Evolutionary conservation across 2,329 filamentous ascomycete genomes (phyloP).

Genomic region (Phialocephala subalpina): DNA sequence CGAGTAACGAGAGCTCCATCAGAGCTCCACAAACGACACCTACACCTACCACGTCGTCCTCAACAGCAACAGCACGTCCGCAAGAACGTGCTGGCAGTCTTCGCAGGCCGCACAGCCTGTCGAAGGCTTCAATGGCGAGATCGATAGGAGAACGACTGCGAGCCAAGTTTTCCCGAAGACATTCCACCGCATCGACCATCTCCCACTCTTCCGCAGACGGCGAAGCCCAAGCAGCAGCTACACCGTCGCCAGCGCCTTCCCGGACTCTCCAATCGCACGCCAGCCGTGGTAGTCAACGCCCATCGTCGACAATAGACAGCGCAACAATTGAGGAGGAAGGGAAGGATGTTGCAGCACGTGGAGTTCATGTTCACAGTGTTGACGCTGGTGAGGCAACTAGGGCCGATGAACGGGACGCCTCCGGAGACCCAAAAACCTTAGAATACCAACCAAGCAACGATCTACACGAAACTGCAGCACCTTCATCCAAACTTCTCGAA

Average conservation of each 20-base stretch:
- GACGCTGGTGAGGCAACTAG: constrained; percentile 20
- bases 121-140: constrained; percentile 33
- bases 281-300: constrained; percentile 6
- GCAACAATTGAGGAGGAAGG: constrained; percentile 30
- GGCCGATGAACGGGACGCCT: not conserved
- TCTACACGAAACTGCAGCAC: constrained; percentile 23
- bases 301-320: constrained; percentile 21
- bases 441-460: constrained; percentile 28
- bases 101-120: constrained; percentile 16
- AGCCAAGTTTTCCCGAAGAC: constrained; percentile 37
- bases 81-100: constrained; percentile 9
- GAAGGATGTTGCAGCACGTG: constrained; percentile 3
- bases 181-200: constrained; percentile 34
- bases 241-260: not conserved
- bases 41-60: not conserved
- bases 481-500: constrained; percentile 28
- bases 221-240: constrained; percentile 15
- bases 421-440: constrained; percentile 15
- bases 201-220: constrained; percentile 30
- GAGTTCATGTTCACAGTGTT: not conserved
- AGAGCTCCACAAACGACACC: not conserved
- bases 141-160: constrained; percentile 35
- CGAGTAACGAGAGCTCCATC: not conserved
- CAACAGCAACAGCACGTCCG: not conserved
- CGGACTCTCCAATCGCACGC: constrained; percentile 4